These are phyloP conservation scores for Fraxinus quadrangulata DNA, from an alignment of 257 asterid genomes.

Conservation along the genomic window DNA sequence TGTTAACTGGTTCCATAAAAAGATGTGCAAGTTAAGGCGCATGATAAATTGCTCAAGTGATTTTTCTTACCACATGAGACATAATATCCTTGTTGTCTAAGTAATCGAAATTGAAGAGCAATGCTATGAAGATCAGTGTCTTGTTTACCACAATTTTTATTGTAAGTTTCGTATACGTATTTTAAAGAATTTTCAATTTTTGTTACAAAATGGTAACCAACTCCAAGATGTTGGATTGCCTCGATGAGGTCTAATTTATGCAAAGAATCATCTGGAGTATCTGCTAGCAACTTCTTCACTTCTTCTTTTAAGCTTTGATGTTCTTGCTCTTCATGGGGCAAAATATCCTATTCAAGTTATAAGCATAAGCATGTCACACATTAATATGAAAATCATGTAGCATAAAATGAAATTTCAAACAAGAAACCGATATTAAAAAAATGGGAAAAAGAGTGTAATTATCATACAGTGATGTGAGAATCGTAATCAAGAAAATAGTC, in stretches of 20 bases:
- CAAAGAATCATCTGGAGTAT: not conserved
- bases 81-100: conserved; percentile 13
- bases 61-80: not conserved
- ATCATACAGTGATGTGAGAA: not conserved
- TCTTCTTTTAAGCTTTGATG: not conserved
- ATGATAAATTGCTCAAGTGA: not conserved
- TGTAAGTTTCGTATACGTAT: not conserved
- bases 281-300: conserved; percentile 7
- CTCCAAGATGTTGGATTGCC: conserved; percentile 19
- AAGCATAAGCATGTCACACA: not conserved
- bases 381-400: not conserved
- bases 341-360: not conserved
- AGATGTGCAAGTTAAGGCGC: not conserved
- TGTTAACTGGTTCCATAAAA: not conserved
- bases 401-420: not conserved
- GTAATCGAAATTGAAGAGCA: conserved; percentile 13
- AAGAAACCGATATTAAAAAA: not conserved
- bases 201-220: conserved; percentile 7
- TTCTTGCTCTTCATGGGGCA: not conserved
- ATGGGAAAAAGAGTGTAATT: no score
- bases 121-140: not conserved
- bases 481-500: not conserved
- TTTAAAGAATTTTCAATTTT: not conserved
- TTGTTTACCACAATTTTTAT: not conserved
- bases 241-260: conserved; percentile 13